Percentiles rank a stretch among this genome's conserved stretches.
Conservation (phyloP, 495 filamentous ascomycete species). For the Filosporella fistucella region DNA sequence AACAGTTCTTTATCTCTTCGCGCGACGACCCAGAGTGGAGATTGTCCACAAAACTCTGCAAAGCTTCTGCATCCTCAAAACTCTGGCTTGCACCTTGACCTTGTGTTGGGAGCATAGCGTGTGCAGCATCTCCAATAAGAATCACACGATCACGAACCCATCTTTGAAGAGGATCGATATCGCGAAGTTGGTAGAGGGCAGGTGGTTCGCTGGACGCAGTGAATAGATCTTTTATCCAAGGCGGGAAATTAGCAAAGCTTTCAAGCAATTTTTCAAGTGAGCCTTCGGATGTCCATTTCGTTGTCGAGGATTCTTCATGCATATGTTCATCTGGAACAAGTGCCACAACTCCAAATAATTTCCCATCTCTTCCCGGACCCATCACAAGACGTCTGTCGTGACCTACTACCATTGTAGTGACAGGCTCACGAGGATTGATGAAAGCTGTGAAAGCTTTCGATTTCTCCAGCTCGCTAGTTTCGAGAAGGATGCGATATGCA, state of each 20-base stretch:
- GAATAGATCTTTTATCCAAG: slow-evolving; percentile 26
- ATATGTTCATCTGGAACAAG: slow-evolving; percentile 20
- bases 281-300: slow-evolving; percentile 29
- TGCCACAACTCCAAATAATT: slow-evolving; percentile 21
- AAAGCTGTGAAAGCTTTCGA: background rate
- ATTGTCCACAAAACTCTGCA: slow-evolving; percentile 24
- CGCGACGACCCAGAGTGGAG: background rate
- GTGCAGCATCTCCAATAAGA: slow-evolving; percentile 60
- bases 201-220: slow-evolving; percentile 8
- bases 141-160: slow-evolving; percentile 33
- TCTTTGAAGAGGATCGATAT: slow-evolving; percentile 33
- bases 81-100: slow-evolving; percentile 21
- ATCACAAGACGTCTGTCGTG: slow-evolving; percentile 7
- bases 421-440: slow-evolving; percentile 3
- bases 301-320: slow-evolving; percentile 19
- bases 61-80: slow-evolving; percentile 39
- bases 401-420: slow-evolving; percentile 8
- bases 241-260: slow-evolving; percentile 33
- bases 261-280: slow-evolving; percentile 31
- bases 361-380: slow-evolving; percentile 5
- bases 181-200: slow-evolving; percentile 39
- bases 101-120: slow-evolving; percentile 63
- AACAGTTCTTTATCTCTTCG: background rate
- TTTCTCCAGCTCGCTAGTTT: background rate
- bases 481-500: slow-evolving; percentile 6